Percentiles rank a stretch among this genome's conserved stretches.
Evolutionary conservation across 2,329 filamentous ascomycete species (phyloP).

Genomic region (Diaporthe citrichinensis): DNA sequence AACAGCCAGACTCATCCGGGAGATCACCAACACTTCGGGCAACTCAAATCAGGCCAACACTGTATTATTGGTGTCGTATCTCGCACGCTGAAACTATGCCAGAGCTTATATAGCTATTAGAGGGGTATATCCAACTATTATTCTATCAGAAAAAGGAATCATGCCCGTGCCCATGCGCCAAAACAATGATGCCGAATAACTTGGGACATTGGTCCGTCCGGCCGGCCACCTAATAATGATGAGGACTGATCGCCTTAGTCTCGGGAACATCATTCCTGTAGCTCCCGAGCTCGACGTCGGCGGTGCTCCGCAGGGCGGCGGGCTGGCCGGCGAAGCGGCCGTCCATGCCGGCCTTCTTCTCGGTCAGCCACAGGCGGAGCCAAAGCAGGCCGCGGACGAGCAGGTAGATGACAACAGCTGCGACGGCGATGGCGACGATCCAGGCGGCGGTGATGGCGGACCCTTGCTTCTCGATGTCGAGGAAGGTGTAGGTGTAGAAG

Average conservation of each 20-base stretch:
- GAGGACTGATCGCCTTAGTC: slow-evolving; percentile 12
- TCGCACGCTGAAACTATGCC: not conserved
- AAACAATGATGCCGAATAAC: not conserved
- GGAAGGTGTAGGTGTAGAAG: slow-evolving; percentile 84
- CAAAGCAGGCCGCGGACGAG: slow-evolving; percentile 66
- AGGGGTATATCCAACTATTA: slow-evolving; percentile 37
- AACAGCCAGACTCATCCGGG: not conserved
- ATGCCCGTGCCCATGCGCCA: not conserved
- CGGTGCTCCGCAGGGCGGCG: slow-evolving; percentile 34
- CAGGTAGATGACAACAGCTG: slow-evolving; percentile 66
- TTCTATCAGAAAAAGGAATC: not conserved
- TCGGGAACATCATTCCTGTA: slow-evolving; percentile 11
- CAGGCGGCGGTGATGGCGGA: slow-evolving; percentile 74
- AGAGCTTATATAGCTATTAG: slow-evolving; percentile 12
- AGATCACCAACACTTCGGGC: not conserved
- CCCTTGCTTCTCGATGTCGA: slow-evolving; percentile 71
- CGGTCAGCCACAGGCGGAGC: slow-evolving; percentile 64
- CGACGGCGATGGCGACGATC: slow-evolving; percentile 70
- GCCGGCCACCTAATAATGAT: slow-evolving; percentile 13
- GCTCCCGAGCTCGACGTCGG: slow-evolving; percentile 37
- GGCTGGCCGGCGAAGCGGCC: slow-evolving; percentile 56
- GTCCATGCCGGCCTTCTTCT: slow-evolving; percentile 59
- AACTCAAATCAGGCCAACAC: not conserved
- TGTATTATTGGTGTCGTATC: not conserved
- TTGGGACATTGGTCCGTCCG: not conserved